Evolutionary conservation across 306 rosid species (phyloP), one percentile per base, ranked within the genome.

Genomic region (Ormosia semicastrata): DNA sequence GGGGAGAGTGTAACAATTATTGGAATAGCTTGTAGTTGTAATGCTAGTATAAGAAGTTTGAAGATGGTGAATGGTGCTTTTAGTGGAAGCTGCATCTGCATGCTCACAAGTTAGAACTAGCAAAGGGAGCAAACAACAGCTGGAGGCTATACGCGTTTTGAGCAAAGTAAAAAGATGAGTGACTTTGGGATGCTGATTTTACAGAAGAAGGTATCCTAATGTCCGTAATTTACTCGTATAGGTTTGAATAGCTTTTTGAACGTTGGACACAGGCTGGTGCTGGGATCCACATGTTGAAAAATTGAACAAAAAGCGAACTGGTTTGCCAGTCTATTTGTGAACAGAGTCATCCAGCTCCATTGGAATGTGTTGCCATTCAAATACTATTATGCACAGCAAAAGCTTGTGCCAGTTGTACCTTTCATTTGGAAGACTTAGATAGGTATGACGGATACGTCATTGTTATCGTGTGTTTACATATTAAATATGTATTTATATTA

Each of bases 221-320:
- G 43, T 7, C 82, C 91, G 89, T 77, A 64, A 88, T 85, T 85
- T 83, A 47, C 91, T 88, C 86, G 43, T 52, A 10, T 47, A 10
- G 41, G 79, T 83, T 71, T 47, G 80, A 85, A 60, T 7, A 12
- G 82, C 68, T 83, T 82, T 83, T 75, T 77, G 86, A 83, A 82
- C n/a, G 83, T 84, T 81, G 86, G 79, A 15, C 70, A 78, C 89
- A 84, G 88, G 85, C 84, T 81, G 85, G 83, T 36, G 88, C 66
- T 89, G 88, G 88, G 88, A 40, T 84, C 88, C 86, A 81, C 76
- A 11, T 32, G 82, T 81, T 82, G 82, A 82, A 77, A 81, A 72
- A 7, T n/a, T 58, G 75, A 77, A 58, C 52, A 41, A 81, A 66
- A 80, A 81, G 87, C 7, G 13, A 78, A 75, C 33, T 5, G 76